Conservation (phyloP, 2,329 filamentous ascomycete species). For the Pseudopithomyces maydicus region DNA sequence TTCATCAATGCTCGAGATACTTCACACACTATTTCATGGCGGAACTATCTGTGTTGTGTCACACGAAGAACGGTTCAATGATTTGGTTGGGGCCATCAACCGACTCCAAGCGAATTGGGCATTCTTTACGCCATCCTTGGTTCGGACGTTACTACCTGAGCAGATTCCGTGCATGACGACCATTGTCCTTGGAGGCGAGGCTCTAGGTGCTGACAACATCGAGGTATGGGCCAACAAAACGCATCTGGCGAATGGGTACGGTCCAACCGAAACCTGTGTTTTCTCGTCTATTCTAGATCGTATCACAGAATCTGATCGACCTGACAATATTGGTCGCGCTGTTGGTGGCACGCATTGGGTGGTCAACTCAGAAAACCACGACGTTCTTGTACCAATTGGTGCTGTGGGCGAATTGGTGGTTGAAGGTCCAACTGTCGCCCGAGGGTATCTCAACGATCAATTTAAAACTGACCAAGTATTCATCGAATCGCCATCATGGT, state of each 20-base stretch:
- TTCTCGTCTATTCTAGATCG: neutral
- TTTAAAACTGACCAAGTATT: slow-evolving; percentile 32
- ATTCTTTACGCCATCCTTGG: slow-evolving; percentile 15
- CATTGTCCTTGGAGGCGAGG: slow-evolving; percentile 17
- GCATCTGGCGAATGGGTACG: slow-evolving; percentile 9
- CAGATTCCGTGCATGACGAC: slow-evolving; percentile 11
- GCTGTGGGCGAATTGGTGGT: slow-evolving; percentile 57
- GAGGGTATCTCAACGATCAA: slow-evolving; percentile 30
- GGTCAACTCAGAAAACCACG: slow-evolving; percentile 19
- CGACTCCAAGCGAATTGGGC: slow-evolving; percentile 6
- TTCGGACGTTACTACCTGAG: slow-evolving; percentile 9
- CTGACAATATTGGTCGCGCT: slow-evolving; percentile 6
- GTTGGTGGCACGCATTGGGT: slow-evolving; percentile 58
- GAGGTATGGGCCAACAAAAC: slow-evolving; percentile 14
- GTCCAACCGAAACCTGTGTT: slow-evolving; percentile 33
- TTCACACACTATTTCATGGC: slow-evolving; percentile 61
- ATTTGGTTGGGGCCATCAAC: slow-evolving; percentile 57
- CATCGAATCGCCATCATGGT: slow-evolving; percentile 5
- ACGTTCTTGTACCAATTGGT: slow-evolving; percentile 19
- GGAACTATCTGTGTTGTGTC: slow-evolving; percentile 64
- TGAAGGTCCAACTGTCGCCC: slow-evolving; percentile 54
- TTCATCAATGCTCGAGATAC: slow-evolving; percentile 59
- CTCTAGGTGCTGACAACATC: slow-evolving; percentile 5
- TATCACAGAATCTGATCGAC: neutral
- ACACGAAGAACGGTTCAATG: slow-evolving; percentile 55